Evolutionary conservation across 2,329 filamentous ascomycete species (phyloP), one percentile per base, ranked within the genome.

Genomic region (Akanthomyces dipterigenus): DNA sequence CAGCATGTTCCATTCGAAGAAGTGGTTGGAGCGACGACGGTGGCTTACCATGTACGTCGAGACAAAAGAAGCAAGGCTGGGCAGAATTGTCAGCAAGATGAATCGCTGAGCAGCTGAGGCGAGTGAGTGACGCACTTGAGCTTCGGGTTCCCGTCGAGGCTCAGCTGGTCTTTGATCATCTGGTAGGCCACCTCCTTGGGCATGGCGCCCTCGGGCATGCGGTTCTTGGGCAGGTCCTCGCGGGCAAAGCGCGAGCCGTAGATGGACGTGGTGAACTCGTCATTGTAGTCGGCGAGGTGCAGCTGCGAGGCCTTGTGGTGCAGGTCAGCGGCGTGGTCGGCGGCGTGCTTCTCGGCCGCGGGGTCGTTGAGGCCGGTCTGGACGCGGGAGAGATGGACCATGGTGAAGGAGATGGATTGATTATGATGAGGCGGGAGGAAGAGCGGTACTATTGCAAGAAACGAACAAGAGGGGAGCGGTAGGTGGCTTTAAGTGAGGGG

Each of bases 141-240:
- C 81, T 92, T 93, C 9, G 92, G 91, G 68, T 93, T 96, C 61
- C 92, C 92, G 72, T 98, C 93, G 57, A 97, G 80, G 65, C 90
- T 95, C 65, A 97, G 80, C 71, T 96, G 91, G 73, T 97, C 93
- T 80, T 91, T 93, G 81, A 97, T 97, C 90, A 97, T 89, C 54
- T 92, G 88, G 75, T 97, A 96, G n/a, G 93, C 93, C 57, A 96
- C 84, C 67, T 96, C 90, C 67, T 85, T 87, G 49, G 93, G 93
- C 93, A 97, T 96, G 76, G 96, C 90, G 22, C 77, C 70, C 69
- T 96, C 91, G 1, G 93, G 92, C 85, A 98, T 97, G 77, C 92
- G 88, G 70, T 89, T 80, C 70, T 83, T 85, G 31, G 93, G 92
- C 46, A 98, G 80, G 69, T 96, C 91, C 70, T 89, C 79, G 36